Evolutionary conservation across 2,329 filamentous ascomycete species (phyloP), one percentile per base, ranked within the genome.

Genomic region (Stemphylium lycopersici): DNA sequence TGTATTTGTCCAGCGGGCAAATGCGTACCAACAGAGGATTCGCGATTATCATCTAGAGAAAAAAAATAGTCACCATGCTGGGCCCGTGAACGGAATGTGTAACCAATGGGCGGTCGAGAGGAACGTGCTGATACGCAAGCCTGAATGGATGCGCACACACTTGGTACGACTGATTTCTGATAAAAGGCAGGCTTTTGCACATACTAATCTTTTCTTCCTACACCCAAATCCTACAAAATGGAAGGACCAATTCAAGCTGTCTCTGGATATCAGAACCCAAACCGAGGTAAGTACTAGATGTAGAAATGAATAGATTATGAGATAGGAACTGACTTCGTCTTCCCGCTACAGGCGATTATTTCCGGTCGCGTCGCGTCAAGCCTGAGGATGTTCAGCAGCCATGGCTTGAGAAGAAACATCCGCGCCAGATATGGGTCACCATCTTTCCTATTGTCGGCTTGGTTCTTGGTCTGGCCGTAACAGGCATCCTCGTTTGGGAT

Each of bases 391-490:
- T 90, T 3, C 87, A 91, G 71, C 88, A 90, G 77, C 89, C 90
- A 11, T 95, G 91, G 91, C 76, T 89, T 34, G 76, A 83, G n/a
- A 87, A 87, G 70, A 86, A 80, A 52, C 88, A 93, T 62, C 87
- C 88, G 11, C 89, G 87, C 72, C 89, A 93, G 80, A 95, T 91
- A 78, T 95, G 90, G 90, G 87, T 91, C 7, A 92, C 88, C 2
- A 91, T 93, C 59, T 83, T 96, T 52, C 90, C 90, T 2, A 70
- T 92, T 37, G 71, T 91, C 20, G 90, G 90, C 41, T 84, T 95
- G 44, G 42, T 87, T 3, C 56, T 92, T 12, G 91, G 91, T 12
- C 71, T 93, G 32, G 83, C 73, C 2, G 77, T 93, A 36, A 84
- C 88, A 1, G 90, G 82, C 1, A 84, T 93, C 66, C 76, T 95